These are phyloP conservation scores for Loxodes magnus DNA, from an alignment of 73 alveolate species.

Conservation along the genomic window DNA sequence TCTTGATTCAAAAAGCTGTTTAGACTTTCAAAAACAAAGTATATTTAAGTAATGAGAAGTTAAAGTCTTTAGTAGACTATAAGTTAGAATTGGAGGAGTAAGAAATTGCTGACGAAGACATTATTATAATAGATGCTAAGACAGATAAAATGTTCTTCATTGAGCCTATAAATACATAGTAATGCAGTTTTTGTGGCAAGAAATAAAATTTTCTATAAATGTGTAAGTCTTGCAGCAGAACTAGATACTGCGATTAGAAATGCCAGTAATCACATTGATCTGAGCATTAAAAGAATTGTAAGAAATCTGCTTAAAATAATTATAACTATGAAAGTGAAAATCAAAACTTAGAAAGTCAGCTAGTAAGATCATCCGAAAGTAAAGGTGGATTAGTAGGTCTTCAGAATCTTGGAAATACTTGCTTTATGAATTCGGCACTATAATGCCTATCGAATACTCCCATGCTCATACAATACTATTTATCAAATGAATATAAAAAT, in stretches of 20 bases:
- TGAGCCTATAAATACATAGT: not conserved
- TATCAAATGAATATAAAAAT: conserved; percentile 26
- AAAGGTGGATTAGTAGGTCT: conserved; percentile 39
- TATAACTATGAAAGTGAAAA: conserved; percentile 8
- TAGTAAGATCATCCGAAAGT: not conserved
- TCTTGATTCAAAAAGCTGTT: not conserved
- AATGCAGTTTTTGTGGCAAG: conserved; percentile 2
- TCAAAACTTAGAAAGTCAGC: conserved; percentile 30
- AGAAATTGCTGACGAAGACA: conserved; percentile 45
- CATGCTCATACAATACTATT: conserved; percentile 65
- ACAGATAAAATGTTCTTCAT: not conserved
- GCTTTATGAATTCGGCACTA: conserved; percentile 96
- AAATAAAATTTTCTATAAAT: conserved; percentile 14
- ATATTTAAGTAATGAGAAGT: too few relatives aligned
- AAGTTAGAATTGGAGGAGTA: conserved; percentile 18
- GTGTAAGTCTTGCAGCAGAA: conserved; percentile 23
- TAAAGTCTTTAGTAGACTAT: conserved; percentile 15
- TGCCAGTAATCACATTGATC: conserved; percentile 14
- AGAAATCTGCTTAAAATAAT: not conserved
- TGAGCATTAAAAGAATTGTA: conserved; percentile 21
- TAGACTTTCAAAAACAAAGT: not conserved
- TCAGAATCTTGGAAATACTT: conserved; percentile 94
- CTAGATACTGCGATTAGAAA: conserved; percentile 27
- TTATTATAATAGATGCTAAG: conserved; percentile 25
- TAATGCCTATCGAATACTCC: conserved; percentile 86